These are phyloP conservation scores for Linderina pennispora DNA, from an alignment of 192 early-diverging fungal genomes.

Conservation along the genomic window DNA sequence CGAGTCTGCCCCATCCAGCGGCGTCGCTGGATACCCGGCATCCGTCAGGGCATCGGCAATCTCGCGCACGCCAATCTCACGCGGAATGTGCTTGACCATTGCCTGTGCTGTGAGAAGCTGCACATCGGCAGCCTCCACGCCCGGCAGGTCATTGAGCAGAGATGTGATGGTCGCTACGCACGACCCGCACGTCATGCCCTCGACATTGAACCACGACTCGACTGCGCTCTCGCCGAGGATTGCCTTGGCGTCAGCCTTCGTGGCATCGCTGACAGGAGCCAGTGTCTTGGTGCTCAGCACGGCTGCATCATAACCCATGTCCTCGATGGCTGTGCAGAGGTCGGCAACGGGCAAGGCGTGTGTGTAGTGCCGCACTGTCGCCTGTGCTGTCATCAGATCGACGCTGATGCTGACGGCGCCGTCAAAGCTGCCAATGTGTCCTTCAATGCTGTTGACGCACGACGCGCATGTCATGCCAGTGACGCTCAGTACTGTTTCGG, in stretches of 20 bases:
- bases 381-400: slow-evolving; percentile 57
- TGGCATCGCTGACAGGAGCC: not conserved
- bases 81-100: slow-evolving; percentile 61
- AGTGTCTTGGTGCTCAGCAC: slow-evolving; percentile 23
- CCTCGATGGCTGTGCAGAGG: slow-evolving; percentile 56
- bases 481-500: slow-evolving; percentile 49
- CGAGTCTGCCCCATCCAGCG: slow-evolving; percentile 23
- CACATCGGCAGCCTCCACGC: slow-evolving; percentile 68
- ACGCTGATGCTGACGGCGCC: slow-evolving; percentile 57
- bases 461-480: slow-evolving; percentile 83
- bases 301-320: slow-evolving; percentile 68
- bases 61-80: slow-evolving; percentile 62
- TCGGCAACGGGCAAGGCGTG: slow-evolving; percentile 11
- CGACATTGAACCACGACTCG: slow-evolving; percentile 48
- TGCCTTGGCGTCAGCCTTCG: slow-evolving; percentile 1
- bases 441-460: slow-evolving; percentile 72
- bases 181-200: slow-evolving; percentile 93
- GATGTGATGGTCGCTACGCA: slow-evolving; percentile 84
- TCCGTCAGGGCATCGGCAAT: slow-evolving; percentile 70
- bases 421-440: slow-evolving; percentile 19
- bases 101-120: slow-evolving; percentile 70
- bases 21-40: slow-evolving; percentile 66
- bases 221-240: slow-evolving; percentile 19
- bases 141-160: slow-evolving; percentile 50
- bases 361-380: slow-evolving; percentile 44